Evolutionary conservation across 345 rosid genomes (phyloP), one percentile per base, ranked within the genome.

Genomic region (Draba incana): DNA sequence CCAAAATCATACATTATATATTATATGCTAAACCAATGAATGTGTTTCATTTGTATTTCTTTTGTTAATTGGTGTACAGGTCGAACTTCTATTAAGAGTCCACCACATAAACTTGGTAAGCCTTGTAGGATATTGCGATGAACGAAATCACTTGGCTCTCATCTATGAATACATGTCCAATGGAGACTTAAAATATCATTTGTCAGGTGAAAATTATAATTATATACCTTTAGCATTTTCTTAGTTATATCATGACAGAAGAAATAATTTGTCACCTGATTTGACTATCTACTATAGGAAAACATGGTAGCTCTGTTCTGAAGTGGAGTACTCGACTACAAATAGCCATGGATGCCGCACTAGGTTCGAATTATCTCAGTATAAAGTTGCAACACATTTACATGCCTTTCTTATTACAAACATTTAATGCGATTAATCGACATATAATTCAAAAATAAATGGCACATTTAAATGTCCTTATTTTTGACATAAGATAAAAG

Each of bases 151-250:
- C 33, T 45, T 44, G 50, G 79, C 52, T 39, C 76, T 80, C 0
- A 70, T 80, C 38, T 77, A 80, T 0, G 83, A 80, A 58, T 80
- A 49, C 77, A 77, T 74, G 79, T 41, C 78, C 4, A 66, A 43
- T 4, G 13, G 4, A 33, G 57, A 56, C 31, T 58, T 66, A 20
- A n/a, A 23, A 42, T 1, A 64, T 2, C 59, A 66, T 59, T 41
- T 66, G 41, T 52, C 49, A 59, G 71, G 71, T 67, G 8, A 33
- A 23, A 9, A 7, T 58, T 35, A 35, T 35, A 35, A 35, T 35
- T 35, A 7, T 12, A 42, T 42, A 42, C 6, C 20, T 20, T 37
- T 20, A 30, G 27, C 45, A 56, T 15, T 56, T 37, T 56, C 45
- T 57, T 28, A 27, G 35, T 31, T 31, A 31, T 31, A 6, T n/a